phyloP scores from a whole-genome alignment of 176 grass and related monocot genomes.

The Oryza officinalis region DNA sequence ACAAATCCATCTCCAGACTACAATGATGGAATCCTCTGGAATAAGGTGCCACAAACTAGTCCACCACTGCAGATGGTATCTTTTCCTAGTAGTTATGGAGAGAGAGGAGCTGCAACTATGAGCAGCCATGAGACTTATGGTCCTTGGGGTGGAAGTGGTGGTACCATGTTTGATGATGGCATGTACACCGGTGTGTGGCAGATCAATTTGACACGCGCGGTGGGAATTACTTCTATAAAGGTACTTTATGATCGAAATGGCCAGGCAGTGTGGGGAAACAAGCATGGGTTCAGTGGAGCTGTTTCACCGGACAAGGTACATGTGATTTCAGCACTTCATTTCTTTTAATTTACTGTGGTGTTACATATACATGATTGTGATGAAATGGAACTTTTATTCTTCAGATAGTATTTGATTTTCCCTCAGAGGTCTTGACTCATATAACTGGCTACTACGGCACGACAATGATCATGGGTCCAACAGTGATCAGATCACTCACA shows the following conservation, averaged over 20 bases:
- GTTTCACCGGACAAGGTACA: constrained; percentile 76
- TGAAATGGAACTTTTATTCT: constrained; percentile 6
- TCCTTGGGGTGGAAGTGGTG: constrained; percentile 94
- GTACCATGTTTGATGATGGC: constrained; percentile 95
- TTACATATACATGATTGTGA: not conserved
- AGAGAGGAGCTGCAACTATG: constrained; percentile 33
- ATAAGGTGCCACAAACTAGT: constrained; percentile 48
- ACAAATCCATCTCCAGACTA: constrained; percentile 25
- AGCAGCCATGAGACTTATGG: constrained; percentile 59
- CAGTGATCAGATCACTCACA: constrained; percentile 68
- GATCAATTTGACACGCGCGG: constrained; percentile 76
- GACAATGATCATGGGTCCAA: constrained; percentile 80
- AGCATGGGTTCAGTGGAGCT: constrained; percentile 71
- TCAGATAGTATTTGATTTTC: constrained; percentile 86
- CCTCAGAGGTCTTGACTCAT: constrained; percentile 79
- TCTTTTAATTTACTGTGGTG: not conserved
- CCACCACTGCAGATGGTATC: constrained; percentile 54
- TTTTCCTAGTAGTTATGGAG: constrained; percentile 53
- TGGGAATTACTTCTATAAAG: constrained; percentile 75
- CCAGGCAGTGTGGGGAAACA: constrained; percentile 94
- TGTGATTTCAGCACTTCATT: not conserved
- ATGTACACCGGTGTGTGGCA: constrained; percentile 75
- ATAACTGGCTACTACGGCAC: constrained; percentile 79
- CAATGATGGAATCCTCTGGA: constrained; percentile 34
- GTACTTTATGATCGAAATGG: constrained; percentile 89